Evolutionary conservation across 2,329 filamentous ascomycete genomes (phyloP).

Genomic region (Fusarium piperis): DNA sequence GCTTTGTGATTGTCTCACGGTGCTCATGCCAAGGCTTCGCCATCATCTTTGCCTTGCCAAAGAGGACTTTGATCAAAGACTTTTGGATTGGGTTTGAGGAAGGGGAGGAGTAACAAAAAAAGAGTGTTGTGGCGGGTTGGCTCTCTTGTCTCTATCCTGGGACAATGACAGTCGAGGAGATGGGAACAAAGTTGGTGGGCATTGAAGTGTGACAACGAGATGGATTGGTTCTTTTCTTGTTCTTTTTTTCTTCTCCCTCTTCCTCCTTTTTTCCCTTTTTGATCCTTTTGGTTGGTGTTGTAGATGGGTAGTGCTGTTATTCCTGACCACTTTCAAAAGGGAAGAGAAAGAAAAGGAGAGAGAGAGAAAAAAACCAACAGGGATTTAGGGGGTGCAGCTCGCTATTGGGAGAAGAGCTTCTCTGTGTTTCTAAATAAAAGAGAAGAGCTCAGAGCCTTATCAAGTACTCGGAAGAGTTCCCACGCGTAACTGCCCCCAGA

Average conservation of each 20-base stretch:
- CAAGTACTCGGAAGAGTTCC: conserved; percentile 10
- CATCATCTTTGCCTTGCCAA: conserved; percentile 46
- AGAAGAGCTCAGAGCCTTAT: conserved; percentile 17
- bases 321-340: conserved; percentile 11
- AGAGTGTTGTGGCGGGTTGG: not conserved
- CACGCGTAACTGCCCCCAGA: conserved; percentile 12
- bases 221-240: not conserved
- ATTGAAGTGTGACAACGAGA: conserved; percentile 17
- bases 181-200: conserved; percentile 16
- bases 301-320: conserved; percentile 33
- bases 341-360: not conserved
- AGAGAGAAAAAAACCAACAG: not conserved
- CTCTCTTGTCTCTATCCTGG: conserved; percentile 24
- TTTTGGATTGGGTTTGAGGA: not conserved
- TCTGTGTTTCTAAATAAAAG: not conserved
- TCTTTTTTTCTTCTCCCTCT: not conserved
- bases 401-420: not conserved
- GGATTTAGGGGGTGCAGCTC: not conserved
- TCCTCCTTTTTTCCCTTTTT: not conserved
- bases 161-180: conserved; percentile 33
- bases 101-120: not conserved
- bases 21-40: conserved; percentile 56
- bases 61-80: not conserved
- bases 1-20: conserved; percentile 47
- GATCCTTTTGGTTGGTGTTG: not conserved